Conservation (phyloP, 352 stramenopile species). For the Globisporangium camurandrum region DNA sequence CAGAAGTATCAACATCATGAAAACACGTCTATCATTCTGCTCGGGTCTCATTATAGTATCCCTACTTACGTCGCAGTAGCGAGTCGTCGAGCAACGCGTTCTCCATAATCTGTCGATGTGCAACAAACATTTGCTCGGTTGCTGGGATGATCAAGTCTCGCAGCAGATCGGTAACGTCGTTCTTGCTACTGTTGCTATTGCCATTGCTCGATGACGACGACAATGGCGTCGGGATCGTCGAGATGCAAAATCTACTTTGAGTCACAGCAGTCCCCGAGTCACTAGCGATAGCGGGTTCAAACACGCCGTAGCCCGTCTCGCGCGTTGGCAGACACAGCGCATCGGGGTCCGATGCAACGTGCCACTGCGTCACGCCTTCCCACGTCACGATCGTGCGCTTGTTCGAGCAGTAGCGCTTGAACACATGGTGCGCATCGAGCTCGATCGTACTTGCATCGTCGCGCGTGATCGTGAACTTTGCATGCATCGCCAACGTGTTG, state of each 20-base stretch:
- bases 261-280: background rate
- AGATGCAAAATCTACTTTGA: constrained; percentile 1
- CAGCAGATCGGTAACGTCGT: constrained; percentile 5
- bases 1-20: too few species aligned
- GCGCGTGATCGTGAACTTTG: constrained; percentile 3
- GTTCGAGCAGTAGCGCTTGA: constrained; percentile 3
- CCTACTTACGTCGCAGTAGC: constrained; percentile 2
- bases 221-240: constrained; percentile 2
- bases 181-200: too few species aligned
- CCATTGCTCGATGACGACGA: background rate
- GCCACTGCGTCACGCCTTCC: constrained; percentile 10
- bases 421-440: constrained; percentile 7
- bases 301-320: constrained; percentile 8
- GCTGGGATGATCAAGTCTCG: constrained; percentile 8
- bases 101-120: constrained; percentile 7
- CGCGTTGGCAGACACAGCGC: constrained; percentile 1
- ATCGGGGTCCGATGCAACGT: background rate
- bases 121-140: constrained; percentile 4
- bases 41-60: too few species aligned
- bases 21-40: background rate
- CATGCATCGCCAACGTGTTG: constrained; percentile 6
- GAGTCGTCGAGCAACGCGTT: constrained; percentile 8
- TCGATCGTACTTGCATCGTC: constrained; percentile 4
- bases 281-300: background rate
- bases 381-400: constrained; percentile 4